Conservation (phyloP, 495 filamentous ascomycete species). For the Aspergillus funiculosus region DNA sequence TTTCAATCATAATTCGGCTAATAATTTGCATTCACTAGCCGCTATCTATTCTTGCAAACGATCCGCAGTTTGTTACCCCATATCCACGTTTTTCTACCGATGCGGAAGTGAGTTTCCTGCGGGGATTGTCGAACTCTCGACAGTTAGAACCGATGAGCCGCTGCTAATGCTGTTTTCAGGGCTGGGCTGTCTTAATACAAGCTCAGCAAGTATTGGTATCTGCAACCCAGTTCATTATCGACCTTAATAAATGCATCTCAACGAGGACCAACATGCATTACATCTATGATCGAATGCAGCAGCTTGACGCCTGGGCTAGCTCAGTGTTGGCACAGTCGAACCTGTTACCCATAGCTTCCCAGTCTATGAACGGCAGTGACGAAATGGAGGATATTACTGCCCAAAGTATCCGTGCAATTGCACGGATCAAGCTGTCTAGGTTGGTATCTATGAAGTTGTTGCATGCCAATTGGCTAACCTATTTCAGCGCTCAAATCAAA, state of each 20-base stretch:
- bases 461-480: conserved; percentile 4
- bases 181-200: conserved; percentile 51
- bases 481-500: conserved; percentile 54
- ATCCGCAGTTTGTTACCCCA: conserved; percentile 51
- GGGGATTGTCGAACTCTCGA: not conserved
- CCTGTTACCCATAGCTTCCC: conserved; percentile 33
- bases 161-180: conserved; percentile 28
- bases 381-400: conserved; percentile 42
- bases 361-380: conserved; percentile 37
- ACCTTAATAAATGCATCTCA: conserved; percentile 40
- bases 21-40: conserved; percentile 26
- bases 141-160: not conserved
- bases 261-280: conserved; percentile 37
- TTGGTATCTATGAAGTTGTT: conserved; percentile 16
- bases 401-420: conserved; percentile 48
- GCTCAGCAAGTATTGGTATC: conserved; percentile 52
- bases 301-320: conserved; percentile 47
- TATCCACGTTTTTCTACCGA: conserved; percentile 49
- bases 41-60: conserved; percentile 50
- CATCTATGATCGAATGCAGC: conserved; percentile 51
- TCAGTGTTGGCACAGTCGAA: conserved; percentile 46
- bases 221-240: conserved; percentile 52
- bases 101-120: conserved; percentile 39
- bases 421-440: conserved; percentile 55
- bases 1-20: not conserved